Base-by-base conservation (phyloP, 768 basidiomycete species). In the Leccinum broughii region DNA sequence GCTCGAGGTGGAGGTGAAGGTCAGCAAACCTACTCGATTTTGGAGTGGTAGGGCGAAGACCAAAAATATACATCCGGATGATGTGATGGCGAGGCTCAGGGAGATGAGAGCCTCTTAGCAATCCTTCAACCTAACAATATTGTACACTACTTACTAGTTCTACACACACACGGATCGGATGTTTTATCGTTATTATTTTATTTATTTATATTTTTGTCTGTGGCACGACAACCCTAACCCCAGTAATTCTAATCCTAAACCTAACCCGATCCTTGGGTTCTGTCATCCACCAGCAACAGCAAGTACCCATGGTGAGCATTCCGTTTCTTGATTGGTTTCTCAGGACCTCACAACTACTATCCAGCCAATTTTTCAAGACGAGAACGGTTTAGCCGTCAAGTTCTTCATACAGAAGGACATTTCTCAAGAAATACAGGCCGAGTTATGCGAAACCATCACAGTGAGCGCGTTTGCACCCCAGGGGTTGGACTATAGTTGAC, bases 381-480 rank as follows among this genome's bases (percentile, higher is more conserved):
- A 66, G 62, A 83, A 81, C 67, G 86, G 85, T 41, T 72, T 89
- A 55, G 82, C 89, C 3, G 75, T 90, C 79, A 93, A 92, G 68
- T 93, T 93, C 70, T 93, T 92, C 71, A 83, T 93, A 20, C 90
- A 92, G 69, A 90, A 89, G 68, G 90, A 92, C 71, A 78, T 93
- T 9, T 74, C 83, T 4, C 80, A 86, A 58, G 84, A 87, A 64
- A 77, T 85, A 22, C 87, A 89, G 65, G 85, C 86, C 17, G 87
- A 91, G 62, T 72, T 92, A 32, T 87, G 85, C 67, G 88, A 90
- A 70, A 87, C 82, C 14, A 89, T 92, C 55, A 84, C 88, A 0
- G 90, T 91, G 57, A 60, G 71, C 62, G 26, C 32, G 26, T 20
- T 48, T 49, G 44, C 14, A 56, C 34, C 37, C 52, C 15, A 0